Evolutionary conservation across 2,329 filamentous ascomycete species (phyloP).

Genomic region (Trichophaea hybrida): DNA sequence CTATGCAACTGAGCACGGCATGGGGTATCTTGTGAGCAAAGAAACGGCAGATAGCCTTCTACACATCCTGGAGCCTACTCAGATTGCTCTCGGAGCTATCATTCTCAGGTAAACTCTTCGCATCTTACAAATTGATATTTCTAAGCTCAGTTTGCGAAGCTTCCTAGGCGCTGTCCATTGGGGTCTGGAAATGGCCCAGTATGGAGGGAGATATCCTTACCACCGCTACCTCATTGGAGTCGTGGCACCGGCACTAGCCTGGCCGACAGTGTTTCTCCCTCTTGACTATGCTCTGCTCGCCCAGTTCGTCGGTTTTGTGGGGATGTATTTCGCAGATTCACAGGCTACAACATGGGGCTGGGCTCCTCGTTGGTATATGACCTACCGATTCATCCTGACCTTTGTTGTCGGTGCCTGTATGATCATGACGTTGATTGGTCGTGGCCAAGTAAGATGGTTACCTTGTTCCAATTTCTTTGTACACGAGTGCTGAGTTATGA

Average conservation of each 20-base stretch:
- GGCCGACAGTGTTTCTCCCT: constrained; percentile 75
- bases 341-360: constrained; percentile 59
- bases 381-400: constrained; percentile 83
- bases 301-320: constrained; percentile 74
- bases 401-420: constrained; percentile 77
- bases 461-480: neutral
- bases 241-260: constrained; percentile 63
- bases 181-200: constrained; percentile 35
- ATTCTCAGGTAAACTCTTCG: constrained; percentile 11
- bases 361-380: constrained; percentile 69
- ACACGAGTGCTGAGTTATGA: neutral
- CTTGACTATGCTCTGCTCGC: constrained; percentile 70
- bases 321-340: constrained; percentile 72
- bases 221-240: constrained; percentile 75
- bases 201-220: constrained; percentile 33
- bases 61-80: constrained; percentile 65
- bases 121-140: neutral
- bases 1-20: constrained; percentile 46
- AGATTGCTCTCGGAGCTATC: constrained; percentile 80
- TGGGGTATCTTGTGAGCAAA: constrained; percentile 49
- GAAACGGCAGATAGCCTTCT: constrained; percentile 60
- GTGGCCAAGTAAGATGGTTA: constrained; percentile 52
- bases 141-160: neutral
- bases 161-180: constrained; percentile 88
- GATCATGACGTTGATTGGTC: constrained; percentile 63